A percentile compares a stretch with the other conserved stretches of the same genome.
These are phyloP conservation scores for Erythrobasidium yunnanense DNA, from an alignment of 768 basidiomycete species.

Conservation along the genomic window DNA sequence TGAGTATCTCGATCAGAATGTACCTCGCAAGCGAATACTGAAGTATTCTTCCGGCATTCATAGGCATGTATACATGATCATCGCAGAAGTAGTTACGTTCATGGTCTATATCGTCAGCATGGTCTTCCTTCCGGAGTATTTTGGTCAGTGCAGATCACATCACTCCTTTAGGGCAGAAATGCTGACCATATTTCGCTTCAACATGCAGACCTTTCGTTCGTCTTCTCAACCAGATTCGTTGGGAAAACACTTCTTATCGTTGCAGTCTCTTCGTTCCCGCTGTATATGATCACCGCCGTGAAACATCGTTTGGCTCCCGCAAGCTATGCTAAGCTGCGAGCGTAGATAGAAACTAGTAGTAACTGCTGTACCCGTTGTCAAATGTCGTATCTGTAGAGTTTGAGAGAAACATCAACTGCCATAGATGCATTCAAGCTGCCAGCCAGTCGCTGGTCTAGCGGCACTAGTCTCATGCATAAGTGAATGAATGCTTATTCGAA, in stretches of 20 bases:
- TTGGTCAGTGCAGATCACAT: constrained; percentile 77
- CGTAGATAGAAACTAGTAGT: background rate
- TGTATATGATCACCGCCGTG: constrained; percentile 81
- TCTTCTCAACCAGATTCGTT: constrained; percentile 71
- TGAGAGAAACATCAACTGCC: too few species aligned
- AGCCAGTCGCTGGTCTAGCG: too few species aligned
- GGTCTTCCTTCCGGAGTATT: constrained; percentile 87
- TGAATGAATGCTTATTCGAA: background rate
- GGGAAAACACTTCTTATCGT: constrained; percentile 96
- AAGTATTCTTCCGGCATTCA: constrained; percentile 37
- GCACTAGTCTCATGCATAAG: background rate
- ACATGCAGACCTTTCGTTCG: constrained; percentile 73
- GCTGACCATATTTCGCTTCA: too few species aligned
- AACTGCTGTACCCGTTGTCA: too few species aligned
- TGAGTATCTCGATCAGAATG: constrained; percentile 40
- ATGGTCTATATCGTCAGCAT: constrained; percentile 82
- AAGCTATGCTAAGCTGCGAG: constrained; percentile 69
- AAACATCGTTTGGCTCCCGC: constrained; percentile 79
- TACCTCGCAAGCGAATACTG: background rate
- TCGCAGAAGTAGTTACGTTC: constrained; percentile 79
- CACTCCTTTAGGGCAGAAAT: too few species aligned
- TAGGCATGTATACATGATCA: constrained; percentile 81
- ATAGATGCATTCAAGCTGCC: too few species aligned
- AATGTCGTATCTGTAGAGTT: too few species aligned
- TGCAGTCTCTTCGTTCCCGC: constrained; percentile 78